Conservation (phyloP, 2,329 filamentous ascomycete species). For the Cadophora gregata region DNA sequence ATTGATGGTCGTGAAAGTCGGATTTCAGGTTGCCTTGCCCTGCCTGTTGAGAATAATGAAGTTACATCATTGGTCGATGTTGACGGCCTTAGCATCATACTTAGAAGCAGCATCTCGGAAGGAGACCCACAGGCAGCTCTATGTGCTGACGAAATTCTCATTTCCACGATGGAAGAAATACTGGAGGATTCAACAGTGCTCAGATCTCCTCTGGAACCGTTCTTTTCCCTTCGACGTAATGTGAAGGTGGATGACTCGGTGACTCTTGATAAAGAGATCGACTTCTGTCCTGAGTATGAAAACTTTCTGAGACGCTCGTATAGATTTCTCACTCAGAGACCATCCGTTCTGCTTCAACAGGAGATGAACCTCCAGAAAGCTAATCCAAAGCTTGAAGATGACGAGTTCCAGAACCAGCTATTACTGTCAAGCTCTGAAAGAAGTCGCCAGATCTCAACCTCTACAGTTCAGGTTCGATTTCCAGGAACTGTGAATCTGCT, state of each 20-base stretch:
- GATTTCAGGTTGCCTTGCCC: background rate
- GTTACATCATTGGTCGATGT: background rate
- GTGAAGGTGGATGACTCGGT: background rate
- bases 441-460: background rate
- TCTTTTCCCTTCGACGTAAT: background rate
- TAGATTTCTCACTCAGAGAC: background rate
- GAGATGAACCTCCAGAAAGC: background rate
- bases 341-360: background rate
- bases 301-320: background rate
- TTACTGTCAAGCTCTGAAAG: background rate
- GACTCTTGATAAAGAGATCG: background rate
- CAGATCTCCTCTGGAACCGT: conserved; percentile 19
- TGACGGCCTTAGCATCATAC: background rate
- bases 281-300: conserved; percentile 4
- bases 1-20: background rate
- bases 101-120: background rate
- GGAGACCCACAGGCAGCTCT: background rate
- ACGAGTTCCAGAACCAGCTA: background rate
- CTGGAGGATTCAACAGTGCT: conserved; percentile 24
- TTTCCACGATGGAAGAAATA: conserved; percentile 11
- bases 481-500: conserved; percentile 26
- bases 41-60: background rate
- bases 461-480: conserved; percentile 26
- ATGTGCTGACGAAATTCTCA: background rate
- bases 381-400: background rate